Conservation (phyloP, 192 early-diverging fungal genomes). For the Backusella morwellensis region DNA sequence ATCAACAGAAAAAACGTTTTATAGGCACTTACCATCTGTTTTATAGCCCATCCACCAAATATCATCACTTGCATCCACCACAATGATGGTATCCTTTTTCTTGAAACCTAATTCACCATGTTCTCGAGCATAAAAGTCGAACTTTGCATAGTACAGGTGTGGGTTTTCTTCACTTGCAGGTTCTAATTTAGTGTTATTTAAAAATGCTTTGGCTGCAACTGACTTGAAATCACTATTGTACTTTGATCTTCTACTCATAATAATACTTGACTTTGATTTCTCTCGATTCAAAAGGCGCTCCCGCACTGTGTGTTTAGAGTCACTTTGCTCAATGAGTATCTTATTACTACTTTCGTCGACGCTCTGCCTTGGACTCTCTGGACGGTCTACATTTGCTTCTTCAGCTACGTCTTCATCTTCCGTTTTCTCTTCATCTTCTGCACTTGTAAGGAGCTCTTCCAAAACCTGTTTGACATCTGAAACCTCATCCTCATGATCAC, state of each 20-base stretch:
- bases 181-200: conserved; percentile 18
- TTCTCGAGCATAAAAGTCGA: conserved; percentile 70
- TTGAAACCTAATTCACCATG: conserved; percentile 71
- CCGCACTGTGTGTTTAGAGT: conserved; percentile 9
- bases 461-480: neutral
- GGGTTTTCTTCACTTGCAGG: conserved; percentile 27
- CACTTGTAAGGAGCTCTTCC: neutral
- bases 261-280: neutral
- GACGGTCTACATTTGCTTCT: neutral
- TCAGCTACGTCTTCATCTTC: neutral
- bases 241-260: conserved; percentile 1
- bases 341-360: neutral
- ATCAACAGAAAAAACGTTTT: neutral
- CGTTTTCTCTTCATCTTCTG: neutral
- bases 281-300: conserved; percentile 4
- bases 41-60: conserved; percentile 84
- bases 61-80: conserved; percentile 74
- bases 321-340: neutral
- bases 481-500: neutral
- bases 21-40: conserved; percentile 41
- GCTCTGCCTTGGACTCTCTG: neutral
- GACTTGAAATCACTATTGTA: conserved; percentile 20
- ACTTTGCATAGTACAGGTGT: conserved; percentile 66
- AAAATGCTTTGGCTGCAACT: conserved; percentile 20
- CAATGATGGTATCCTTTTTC: conserved; percentile 68